phyloP scores from a whole-genome alignment of 768 basidiomycete species.

The Stropharia rugosoannulata region DNA sequence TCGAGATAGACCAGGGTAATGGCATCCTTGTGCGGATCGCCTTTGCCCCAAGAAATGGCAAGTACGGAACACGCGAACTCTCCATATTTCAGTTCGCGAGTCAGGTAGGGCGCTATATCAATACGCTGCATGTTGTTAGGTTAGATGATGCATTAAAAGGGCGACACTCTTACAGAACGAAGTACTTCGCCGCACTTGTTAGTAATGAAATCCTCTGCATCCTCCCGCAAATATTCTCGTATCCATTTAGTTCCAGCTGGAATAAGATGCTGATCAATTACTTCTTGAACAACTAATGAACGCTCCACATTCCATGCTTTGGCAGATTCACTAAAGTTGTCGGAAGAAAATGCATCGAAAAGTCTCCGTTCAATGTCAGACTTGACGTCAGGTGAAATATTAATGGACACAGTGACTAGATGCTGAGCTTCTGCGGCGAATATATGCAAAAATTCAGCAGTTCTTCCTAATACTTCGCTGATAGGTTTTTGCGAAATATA shows the following conservation, averaged over 20 bases:
- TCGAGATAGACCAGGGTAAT: slow-evolving; percentile 86
- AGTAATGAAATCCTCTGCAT: slow-evolving; percentile 85
- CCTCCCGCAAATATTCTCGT: slow-evolving; percentile 84
- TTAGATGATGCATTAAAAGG: slow-evolving; percentile 1
- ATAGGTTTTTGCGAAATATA: slow-evolving; percentile 84
- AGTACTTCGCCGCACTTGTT: slow-evolving; percentile 65
- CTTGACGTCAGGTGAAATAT: slow-evolving; percentile 59
- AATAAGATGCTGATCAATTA: slow-evolving; percentile 77
- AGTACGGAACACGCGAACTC: slow-evolving; percentile 77
- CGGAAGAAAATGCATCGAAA: slow-evolving; percentile 80
- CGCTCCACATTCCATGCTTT: slow-evolving; percentile 92
- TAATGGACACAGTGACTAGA: slow-evolving; percentile 75
- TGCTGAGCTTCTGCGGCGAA: slow-evolving; percentile 89
- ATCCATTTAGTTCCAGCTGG: slow-evolving; percentile 87
- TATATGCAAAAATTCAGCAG: slow-evolving; percentile 86
- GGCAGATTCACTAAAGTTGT: slow-evolving; percentile 81
- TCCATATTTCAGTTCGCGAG: slow-evolving; percentile 63
- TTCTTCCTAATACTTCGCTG: slow-evolving; percentile 55
- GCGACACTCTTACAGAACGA: slow-evolving; percentile 54
- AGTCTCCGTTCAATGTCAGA: slow-evolving; percentile 72
- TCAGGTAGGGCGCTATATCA: slow-evolving; percentile 75
- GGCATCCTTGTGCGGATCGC: slow-evolving; percentile 89
- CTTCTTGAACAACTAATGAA: slow-evolving; percentile 72
- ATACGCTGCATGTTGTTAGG: slow-evolving; percentile 55
- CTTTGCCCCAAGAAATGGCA: slow-evolving; percentile 92